Evolutionary conservation across 2,329 filamentous ascomycete genomes (phyloP), one percentile per base, ranked within the genome.

Genomic region (Penicillium nordicum): DNA sequence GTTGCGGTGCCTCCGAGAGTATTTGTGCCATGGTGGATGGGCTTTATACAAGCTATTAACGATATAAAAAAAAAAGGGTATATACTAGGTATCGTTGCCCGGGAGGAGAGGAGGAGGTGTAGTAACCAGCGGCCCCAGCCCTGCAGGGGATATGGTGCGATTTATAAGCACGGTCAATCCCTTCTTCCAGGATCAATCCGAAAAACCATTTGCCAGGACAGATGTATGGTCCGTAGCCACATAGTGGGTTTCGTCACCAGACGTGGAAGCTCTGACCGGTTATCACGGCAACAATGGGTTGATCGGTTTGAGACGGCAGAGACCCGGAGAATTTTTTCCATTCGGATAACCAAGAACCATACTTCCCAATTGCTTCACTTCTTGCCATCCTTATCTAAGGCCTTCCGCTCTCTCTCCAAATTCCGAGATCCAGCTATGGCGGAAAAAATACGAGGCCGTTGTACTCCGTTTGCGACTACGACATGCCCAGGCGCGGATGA

Each of bases 181-280:
- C 21, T 59, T 44, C 56, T 51, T 63, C 57, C 60, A 62, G 46
- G 53, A 56, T 53, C 50, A 14, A 46, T 46, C 57, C 36, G 36
- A 56, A 59, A 58, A 59, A 51, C 42, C 43, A 58, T 56, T 60
- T 44, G 58, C 47, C 53, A 56, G 59, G 56, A 11, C 11, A 46
- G 43, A 27, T 46, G 44, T 59, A 60, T 60, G 54, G 62, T 57
- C 51, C 55, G 56, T 55, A 62, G 53, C 57, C 62, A 62, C 55
- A 50, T 42, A 53, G 61, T 62, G 63, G 63, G 59, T 64, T 51
- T 51, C 63, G 50, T 66, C 63, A 64, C 63, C 63, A 57, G 57
- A 61, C 59, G n/a, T 55, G 62, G 59, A 63, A 54, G 54, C 57
- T 63, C 60, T 37, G 55, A 47, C 57, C 63, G 63, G 63, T 52